Percentiles rank a stretch among this genome's conserved stretches.
These are phyloP conservation scores for Blattamonas nauphoetae DNA, from an alignment of 78 protist genomes.

Conservation along the genomic window DNA sequence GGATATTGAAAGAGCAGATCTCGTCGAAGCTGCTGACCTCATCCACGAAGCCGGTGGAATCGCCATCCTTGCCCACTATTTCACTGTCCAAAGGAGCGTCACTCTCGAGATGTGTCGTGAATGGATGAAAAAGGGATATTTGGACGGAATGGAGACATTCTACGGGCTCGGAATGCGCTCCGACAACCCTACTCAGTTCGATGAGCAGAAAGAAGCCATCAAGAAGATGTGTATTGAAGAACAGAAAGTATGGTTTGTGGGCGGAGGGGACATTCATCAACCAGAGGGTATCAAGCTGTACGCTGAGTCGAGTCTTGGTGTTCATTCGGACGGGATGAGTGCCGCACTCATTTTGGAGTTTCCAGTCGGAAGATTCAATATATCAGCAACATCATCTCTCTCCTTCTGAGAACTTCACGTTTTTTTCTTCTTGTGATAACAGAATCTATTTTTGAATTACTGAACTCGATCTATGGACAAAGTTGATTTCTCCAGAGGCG, in stretches of 20 bases:
- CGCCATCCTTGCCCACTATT: conserved; percentile 13
- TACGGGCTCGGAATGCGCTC: background rate
- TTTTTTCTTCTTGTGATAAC: no score
- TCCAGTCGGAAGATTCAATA: no score
- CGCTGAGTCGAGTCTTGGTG: background rate
- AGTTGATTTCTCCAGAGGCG: no score
- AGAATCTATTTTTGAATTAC: no score
- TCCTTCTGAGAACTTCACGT: no score
- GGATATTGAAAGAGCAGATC: background rate
- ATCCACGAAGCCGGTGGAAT: conserved; percentile 15
- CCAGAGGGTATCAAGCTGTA: background rate
- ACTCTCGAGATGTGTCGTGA: background rate
- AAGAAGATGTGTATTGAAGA: background rate
- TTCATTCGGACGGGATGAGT: background rate
- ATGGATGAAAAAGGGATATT: background rate
- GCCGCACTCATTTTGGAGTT: no score
- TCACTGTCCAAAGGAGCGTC: background rate
- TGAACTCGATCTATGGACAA: no score
- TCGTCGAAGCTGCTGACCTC: background rate
- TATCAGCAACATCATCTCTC: no score
- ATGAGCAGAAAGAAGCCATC: background rate
- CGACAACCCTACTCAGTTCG: background rate
- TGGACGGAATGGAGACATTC: background rate
- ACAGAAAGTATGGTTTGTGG: background rate
- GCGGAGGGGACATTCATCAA: conserved; percentile 2